These are phyloP conservation scores for Davidsoniella neocaledoniae DNA, from an alignment of 2,329 filamentous ascomycete genomes.

Conservation along the genomic window DNA sequence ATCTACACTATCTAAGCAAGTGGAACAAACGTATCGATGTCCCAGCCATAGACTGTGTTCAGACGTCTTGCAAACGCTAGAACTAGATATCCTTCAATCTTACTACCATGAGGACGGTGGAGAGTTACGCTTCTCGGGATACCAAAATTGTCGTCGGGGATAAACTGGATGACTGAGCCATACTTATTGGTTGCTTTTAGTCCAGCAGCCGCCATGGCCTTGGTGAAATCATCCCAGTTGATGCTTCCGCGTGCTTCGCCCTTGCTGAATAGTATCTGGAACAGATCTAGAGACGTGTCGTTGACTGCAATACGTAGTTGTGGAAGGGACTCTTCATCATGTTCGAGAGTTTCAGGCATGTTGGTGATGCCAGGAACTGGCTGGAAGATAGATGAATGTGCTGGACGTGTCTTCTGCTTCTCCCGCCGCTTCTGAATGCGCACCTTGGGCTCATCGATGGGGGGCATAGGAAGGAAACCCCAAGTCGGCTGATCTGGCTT, in stretches of 20 bases:
- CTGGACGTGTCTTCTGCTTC: constrained; percentile 29
- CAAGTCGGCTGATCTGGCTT: constrained; percentile 14
- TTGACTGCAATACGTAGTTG: constrained; percentile 21
- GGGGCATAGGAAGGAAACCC: constrained; percentile 12
- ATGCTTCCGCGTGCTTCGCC: constrained; percentile 19
- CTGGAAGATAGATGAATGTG: constrained; percentile 21
- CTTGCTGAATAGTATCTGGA: constrained; percentile 21
- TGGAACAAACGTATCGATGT: constrained; percentile 18
- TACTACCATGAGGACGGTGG: constrained; percentile 22
- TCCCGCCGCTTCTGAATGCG: constrained; percentile 21
- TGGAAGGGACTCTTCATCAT: too few relatives aligned
- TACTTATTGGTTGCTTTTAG: constrained; percentile 25
- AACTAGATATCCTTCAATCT: constrained; percentile 20
- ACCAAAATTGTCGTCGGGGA: constrained; percentile 16
- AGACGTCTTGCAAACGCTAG: constrained; percentile 19
- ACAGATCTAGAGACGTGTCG: constrained; percentile 22
- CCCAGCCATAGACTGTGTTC: constrained; percentile 23
- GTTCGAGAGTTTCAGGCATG: background rate
- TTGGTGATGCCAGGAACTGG: constrained; percentile 13
- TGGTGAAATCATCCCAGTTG: constrained; percentile 23
- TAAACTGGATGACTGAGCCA: constrained; percentile 27
- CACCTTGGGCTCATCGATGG: constrained; percentile 14
- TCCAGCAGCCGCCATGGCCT: constrained; percentile 25
- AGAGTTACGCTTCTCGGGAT: constrained; percentile 19
- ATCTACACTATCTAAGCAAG: too few relatives aligned